Evolutionary conservation across 129 eudicot species (phyloP), one percentile per base, ranked within the genome.

Genomic region (Helichrysum umbraculigerum): DNA sequence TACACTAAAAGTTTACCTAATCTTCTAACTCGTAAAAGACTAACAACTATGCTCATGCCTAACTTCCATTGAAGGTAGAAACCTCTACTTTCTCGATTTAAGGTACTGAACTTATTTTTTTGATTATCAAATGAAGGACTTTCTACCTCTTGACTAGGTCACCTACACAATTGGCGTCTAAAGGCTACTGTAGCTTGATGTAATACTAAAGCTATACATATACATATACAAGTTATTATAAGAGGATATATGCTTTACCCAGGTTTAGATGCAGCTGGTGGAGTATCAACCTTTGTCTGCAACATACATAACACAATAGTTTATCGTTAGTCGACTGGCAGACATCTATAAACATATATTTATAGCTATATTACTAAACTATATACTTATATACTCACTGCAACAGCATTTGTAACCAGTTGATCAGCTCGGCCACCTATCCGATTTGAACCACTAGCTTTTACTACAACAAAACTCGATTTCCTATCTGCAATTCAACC

Each of bases 331-430:
- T 67, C 50, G 66, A 59, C 20, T 62, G 17, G 41, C 56, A 59
- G 0, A 19, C 61, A 77, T 58, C 57, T 6, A 9, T 12, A 16
- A 4, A 9, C 1, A 25, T 25, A 72, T 1, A 12, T 1, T 5
- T 5, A 12, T 21, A 14, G 5, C 42, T 4, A 50, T 44, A 66
- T 14, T 20, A 52, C 5, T 65, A 17, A 59, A 25, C 28, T 44
- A 70, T 19, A 34, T 6, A 41, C 22, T 22, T 50, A 20, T 54
- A 69, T 65, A 42, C 87, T 90, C 73, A 92, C 98, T 1, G 92
- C 91, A 77, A 90, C 96, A 14, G 98, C 96, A 78, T 78, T 81
- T 11, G 92, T 81, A 22, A 84, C 80, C 75, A 90, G 72, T 7
- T 79, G 78, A 5, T 79, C 85, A 17, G 78, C 83, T 81, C 86